Evolutionary conservation across 305 asterid species (phyloP).

Genomic region (Andrographis paniculata): DNA sequence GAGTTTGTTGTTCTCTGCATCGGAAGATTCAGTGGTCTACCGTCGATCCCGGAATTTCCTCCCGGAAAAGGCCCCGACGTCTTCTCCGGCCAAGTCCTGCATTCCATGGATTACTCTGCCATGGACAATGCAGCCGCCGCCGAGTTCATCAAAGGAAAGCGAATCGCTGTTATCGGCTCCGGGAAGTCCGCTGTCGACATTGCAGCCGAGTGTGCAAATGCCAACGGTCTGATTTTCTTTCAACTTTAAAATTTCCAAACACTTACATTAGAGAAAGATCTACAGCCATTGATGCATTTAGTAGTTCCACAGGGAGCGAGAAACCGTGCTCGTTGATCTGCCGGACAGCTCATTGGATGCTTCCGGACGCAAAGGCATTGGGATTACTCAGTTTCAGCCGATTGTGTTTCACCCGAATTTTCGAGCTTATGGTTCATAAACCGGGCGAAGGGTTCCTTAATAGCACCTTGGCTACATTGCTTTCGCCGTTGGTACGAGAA

Average conservation of each 20-base stretch:
- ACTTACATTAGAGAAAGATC: too few species aligned
- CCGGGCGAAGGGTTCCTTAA: slow-evolving; percentile 44
- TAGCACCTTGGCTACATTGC: slow-evolving; percentile 30
- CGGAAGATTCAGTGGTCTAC: slow-evolving; percentile 56
- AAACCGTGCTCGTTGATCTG: slow-evolving; percentile 53
- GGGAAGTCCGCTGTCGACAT: slow-evolving; percentile 47
- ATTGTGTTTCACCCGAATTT: slow-evolving; percentile 38
- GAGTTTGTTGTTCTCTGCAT: slow-evolving; percentile 11
- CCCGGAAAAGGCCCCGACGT: slow-evolving; percentile 34
- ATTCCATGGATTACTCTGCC: slow-evolving; percentile 45
- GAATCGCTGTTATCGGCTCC: slow-evolving; percentile 37
- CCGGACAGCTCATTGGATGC: slow-evolving; percentile 47
- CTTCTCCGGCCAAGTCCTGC: slow-evolving; percentile 47
- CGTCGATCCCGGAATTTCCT: slow-evolving; percentile 41
- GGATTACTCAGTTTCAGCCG: slow-evolving; percentile 29
- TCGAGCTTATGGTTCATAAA: slow-evolving; percentile 66
- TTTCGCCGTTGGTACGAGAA: slow-evolving; percentile 49
- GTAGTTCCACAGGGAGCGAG: slow-evolving; percentile 24
- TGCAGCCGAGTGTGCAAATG: slow-evolving; percentile 40
- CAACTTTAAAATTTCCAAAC: too few species aligned
- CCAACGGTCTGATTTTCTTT: slow-evolving; percentile 30
- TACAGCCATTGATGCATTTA: neutral
- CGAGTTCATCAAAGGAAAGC: slow-evolving; percentile 41
- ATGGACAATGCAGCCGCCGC: slow-evolving; percentile 46
- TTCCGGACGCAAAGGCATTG: slow-evolving; percentile 29